Evolutionary conservation across 2,329 filamentous ascomycete species (phyloP).

Genomic region (Clonostachys sp.): DNA sequence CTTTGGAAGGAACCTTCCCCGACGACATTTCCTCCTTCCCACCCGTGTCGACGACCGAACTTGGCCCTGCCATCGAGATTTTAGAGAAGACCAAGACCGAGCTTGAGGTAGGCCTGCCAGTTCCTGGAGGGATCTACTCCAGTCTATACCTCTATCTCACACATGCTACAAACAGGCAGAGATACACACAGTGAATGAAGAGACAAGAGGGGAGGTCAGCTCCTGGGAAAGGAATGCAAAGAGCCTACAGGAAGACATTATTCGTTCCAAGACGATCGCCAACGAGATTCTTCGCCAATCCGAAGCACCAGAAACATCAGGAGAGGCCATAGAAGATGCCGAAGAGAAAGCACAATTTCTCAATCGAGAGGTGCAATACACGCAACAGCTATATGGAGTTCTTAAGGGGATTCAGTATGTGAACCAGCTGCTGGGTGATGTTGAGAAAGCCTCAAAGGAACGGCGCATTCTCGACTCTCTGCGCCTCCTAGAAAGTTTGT

Average conservation of each 20-base stretch:
- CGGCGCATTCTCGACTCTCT: constrained; percentile 52
- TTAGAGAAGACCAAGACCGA: constrained; percentile 25
- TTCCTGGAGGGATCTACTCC: neutral
- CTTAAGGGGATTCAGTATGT: constrained; percentile 50
- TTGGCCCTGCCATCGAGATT: constrained; percentile 32
- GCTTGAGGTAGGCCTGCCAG: constrained; percentile 27
- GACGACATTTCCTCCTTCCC: constrained; percentile 28
- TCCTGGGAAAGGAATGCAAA: constrained; percentile 84
- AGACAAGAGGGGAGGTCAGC: constrained; percentile 74
- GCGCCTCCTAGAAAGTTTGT: constrained; percentile 49
- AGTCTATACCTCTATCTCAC: no score
- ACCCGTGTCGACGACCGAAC: constrained; percentile 27
- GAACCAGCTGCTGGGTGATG: constrained; percentile 56
- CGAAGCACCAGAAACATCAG: constrained; percentile 54
- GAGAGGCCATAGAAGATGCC: constrained; percentile 46
- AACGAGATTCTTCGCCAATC: constrained; percentile 76
- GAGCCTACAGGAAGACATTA: constrained; percentile 79
- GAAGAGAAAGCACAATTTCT: constrained; percentile 53
- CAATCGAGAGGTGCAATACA: constrained; percentile 53
- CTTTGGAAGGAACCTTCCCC: constrained; percentile 33
- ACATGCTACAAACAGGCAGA: constrained; percentile 37
- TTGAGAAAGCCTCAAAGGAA: constrained; percentile 52
- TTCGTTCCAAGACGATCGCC: constrained; percentile 72
- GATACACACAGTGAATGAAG: constrained; percentile 71
- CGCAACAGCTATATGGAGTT: constrained; percentile 46